A percentile compares a stretch with the other conserved stretches of the same genome.
Conservation (phyloP, 805 yeast genomes). For the Debaryomyces hansenii region DNA sequence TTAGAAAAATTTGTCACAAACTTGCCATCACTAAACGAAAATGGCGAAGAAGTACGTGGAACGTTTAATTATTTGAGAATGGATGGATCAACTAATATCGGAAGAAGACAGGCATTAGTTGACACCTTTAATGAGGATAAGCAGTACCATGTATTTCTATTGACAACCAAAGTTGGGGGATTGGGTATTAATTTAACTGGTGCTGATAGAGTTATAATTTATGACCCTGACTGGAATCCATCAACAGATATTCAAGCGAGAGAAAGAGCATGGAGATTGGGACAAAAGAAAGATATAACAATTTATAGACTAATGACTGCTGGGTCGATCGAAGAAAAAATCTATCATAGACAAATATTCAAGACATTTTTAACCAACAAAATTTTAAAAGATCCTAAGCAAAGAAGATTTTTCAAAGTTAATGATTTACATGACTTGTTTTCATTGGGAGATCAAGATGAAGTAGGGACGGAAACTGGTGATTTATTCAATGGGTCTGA, state of each 20-base stretch:
- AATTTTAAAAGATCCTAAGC: conserved; percentile 93
- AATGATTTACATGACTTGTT: conserved; percentile 90
- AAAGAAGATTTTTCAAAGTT: conserved; percentile 86
- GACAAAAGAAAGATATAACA: conserved; percentile 89
- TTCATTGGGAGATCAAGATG: conserved; percentile 73
- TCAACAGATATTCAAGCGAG: conserved; percentile 96
- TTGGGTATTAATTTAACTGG: conserved; percentile 93
- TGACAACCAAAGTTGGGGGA: conserved; percentile 96
- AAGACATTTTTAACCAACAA: conserved; percentile 92
- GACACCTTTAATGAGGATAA: conserved; percentile 72
- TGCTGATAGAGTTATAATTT: conserved; percentile 90
- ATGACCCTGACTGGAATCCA: conserved; percentile 99
- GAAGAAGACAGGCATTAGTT: conserved; percentile 72
- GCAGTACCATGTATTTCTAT: conserved; percentile 61
- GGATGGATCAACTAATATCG: conserved; percentile 93
- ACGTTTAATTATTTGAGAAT: conserved; percentile 65
- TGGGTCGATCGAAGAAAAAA: conserved; percentile 95
- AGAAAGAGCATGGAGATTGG: conserved; percentile 96
- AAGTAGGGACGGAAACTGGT: conserved; percentile 68
- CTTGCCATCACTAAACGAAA: conserved; percentile 25
- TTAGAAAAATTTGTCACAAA: conserved; percentile 62
- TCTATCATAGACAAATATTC: conserved; percentile 94
- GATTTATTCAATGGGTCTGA: conserved; percentile 57
- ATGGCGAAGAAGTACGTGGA: conserved; percentile 6
- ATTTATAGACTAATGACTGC: conserved; percentile 91